Evolutionary conservation across 2,329 filamentous ascomycete genomes (phyloP).

Genomic region (Diplodia corticola): DNA sequence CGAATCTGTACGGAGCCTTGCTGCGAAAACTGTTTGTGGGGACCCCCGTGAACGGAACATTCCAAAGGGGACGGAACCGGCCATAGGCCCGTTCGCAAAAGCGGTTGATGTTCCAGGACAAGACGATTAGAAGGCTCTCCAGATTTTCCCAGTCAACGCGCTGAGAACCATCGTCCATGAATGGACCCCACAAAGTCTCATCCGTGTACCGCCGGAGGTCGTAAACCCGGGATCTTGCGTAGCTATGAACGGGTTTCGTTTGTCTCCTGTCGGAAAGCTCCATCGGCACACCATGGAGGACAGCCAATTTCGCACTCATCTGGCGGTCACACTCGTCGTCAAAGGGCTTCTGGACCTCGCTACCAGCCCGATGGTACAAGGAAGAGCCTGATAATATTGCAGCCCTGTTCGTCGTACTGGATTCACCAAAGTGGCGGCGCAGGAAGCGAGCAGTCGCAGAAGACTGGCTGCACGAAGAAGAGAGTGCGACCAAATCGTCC

Average conservation of each 20-base stretch:
- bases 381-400: conserved; percentile 65
- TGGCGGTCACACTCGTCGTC: conserved; percentile 53
- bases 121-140: conserved; percentile 70
- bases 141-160: conserved; percentile 78
- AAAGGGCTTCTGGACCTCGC: conserved; percentile 25
- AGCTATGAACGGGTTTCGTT: conserved; percentile 51
- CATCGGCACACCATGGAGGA: conserved; percentile 64
- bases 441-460: conserved; percentile 48
- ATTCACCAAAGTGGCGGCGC: conserved; percentile 43
- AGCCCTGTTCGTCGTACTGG: conserved; percentile 52
- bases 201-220: conserved; percentile 69
- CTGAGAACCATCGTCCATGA: conserved; percentile 61
- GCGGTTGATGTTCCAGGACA: conserved; percentile 60
- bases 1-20: conserved; percentile 6
- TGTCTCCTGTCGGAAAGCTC: conserved; percentile 26
- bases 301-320: conserved; percentile 69
- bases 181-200: conserved; percentile 69
- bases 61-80: conserved; percentile 35
- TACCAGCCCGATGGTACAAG: conserved; percentile 51
- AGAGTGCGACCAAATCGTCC: conserved; percentile 36
- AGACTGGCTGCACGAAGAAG: conserved; percentile 11
- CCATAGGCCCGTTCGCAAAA: conserved; percentile 32
- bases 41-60: conserved; percentile 33
- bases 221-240: conserved; percentile 69
- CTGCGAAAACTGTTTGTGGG: conserved; percentile 26